phyloP scores from a whole-genome alignment of 192 early-diverging fungal genomes.

The Coemansia sp. region DNA sequence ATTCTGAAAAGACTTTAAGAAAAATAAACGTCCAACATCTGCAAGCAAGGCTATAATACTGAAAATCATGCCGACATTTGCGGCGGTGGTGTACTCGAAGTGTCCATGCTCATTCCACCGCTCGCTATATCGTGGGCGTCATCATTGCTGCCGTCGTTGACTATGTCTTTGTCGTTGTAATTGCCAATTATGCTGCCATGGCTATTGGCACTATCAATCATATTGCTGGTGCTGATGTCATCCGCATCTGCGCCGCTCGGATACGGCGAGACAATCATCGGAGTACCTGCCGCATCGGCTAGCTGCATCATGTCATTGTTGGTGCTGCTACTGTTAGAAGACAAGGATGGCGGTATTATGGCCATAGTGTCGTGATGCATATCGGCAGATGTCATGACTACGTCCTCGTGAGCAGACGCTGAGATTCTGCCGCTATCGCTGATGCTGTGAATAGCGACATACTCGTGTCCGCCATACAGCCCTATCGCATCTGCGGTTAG shows the following conservation, averaged over 20 bases:
- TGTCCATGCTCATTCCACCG: constrained; percentile 24
- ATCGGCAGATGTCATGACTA: constrained; percentile 9
- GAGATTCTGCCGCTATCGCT: constrained; percentile 5
- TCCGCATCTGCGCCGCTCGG: background rate
- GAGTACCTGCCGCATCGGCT: constrained; percentile 1
- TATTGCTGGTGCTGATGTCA: background rate
- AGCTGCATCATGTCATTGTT: background rate
- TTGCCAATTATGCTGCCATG: background rate
- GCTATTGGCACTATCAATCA: background rate
- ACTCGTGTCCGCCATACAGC: constrained; percentile 9
- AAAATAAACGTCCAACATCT: constrained; percentile 2
- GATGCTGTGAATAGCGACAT: constrained; percentile 8
- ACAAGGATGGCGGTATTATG: background rate
- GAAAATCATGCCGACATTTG: constrained; percentile 8
- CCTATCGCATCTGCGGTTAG: constrained; percentile 7
- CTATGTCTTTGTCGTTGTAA: background rate
- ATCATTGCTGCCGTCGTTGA: background rate
- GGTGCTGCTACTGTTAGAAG: background rate
- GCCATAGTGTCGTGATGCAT: background rate
- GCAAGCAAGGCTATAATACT: background rate
- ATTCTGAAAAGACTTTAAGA: constrained; percentile 9
- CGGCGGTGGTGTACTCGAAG: constrained; percentile 25
- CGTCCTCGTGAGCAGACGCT: background rate
- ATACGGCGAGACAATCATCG: constrained; percentile 5
- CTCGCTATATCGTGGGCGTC: constrained; percentile 4